A percentile compares a stretch with the other conserved stretches of the same genome.
These are phyloP conservation scores for Hanseniaspora lachancei DNA, from an alignment of 805 yeast genomes.

Conservation along the genomic window DNA sequence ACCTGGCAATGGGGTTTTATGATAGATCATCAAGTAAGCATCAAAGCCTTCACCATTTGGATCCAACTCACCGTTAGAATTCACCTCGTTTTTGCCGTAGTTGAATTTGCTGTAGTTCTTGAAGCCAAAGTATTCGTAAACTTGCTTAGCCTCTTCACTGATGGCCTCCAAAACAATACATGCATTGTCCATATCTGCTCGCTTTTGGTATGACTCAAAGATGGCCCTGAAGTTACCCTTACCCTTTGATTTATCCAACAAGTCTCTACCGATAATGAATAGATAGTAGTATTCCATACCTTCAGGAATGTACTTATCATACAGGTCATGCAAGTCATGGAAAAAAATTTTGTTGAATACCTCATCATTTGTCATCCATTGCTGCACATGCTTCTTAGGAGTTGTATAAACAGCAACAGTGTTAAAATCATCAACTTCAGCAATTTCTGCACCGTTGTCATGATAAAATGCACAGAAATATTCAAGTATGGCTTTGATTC, in stretches of 20 bases:
- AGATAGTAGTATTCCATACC: constrained; percentile 10
- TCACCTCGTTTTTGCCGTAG: constrained; percentile 12
- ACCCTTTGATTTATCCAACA: constrained; percentile 11
- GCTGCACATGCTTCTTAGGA: constrained; percentile 13
- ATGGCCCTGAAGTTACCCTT: constrained; percentile 15
- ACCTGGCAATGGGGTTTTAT: constrained; percentile 18
- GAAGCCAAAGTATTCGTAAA: constrained; percentile 8
- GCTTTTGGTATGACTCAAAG: constrained; percentile 11
- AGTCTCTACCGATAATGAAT: constrained; percentile 14
- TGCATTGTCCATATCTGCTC: constrained; percentile 12
- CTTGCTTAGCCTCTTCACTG: constrained; percentile 15
- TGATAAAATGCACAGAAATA: constrained; percentile 13
- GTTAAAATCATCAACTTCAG: constrained; percentile 14
- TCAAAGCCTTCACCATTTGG: constrained; percentile 25
- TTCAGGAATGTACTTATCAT: constrained; percentile 21
- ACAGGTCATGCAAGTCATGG: constrained; percentile 16
- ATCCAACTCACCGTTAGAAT: constrained; percentile 15
- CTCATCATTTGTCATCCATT: constrained; percentile 14
- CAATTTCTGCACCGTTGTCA: constrained; percentile 13
- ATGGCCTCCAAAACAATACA: constrained; percentile 15
- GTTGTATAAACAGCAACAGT: constrained; percentile 13
- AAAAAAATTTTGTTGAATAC: constrained; percentile 10
- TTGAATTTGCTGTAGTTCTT: constrained; percentile 6
- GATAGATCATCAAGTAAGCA: constrained; percentile 25
- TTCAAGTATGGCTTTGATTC: constrained; percentile 12